Base-by-base conservation (phyloP, 2,329 filamentous ascomycete genomes). In the Neophaeococcomyces mojaviensis region DNA sequence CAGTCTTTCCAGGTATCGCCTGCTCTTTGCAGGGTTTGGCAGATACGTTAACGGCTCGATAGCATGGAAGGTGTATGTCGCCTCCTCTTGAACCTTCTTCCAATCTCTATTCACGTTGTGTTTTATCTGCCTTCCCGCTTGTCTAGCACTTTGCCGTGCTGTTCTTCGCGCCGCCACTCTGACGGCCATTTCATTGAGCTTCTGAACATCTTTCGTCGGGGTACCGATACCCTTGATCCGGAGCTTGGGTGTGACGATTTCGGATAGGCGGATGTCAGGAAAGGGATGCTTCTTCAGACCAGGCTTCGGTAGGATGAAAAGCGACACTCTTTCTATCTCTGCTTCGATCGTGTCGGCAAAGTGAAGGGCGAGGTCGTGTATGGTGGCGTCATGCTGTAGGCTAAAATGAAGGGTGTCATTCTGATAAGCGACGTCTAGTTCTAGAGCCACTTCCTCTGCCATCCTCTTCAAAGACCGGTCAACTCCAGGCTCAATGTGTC, bases 41-140 rank as follows among this genome's bases (percentile, higher is more conserved):
- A 97, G 81, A 58, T 90, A 81, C 0, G 78, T 69, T 0, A 98
- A 75, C 0, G 89, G 86, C 1, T 81, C 77, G 1, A 97, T 72
- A 0, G 79, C 78, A 52, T 82, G 76, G 67, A 98, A 98, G 0
- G 86, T 94, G 68, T 94, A 95, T 49, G 71, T 73, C 16, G 72
- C 69, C 48, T 82, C 77, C n/a, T 79, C 78, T 59, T 71, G 67
- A 33, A 54, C 36, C 48, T 56, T 61, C 31, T 55, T 51, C 55
- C 57, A 61, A 43, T 63, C 59, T 13, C 54, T 52, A 15, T 51
- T 46, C 16, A 55, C 56, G 32, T 52, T 51, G 2, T 55, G 49
- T 26, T 52, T 49, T 3, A 33, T 20, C 22, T 33, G 12, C 34
- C 37, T 31, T 7, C 37, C 32, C 8, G 48, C 41, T 39, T 46